Percentiles rank a stretch among this genome's conserved stretches.
Evolutionary conservation across 31 red algal genomes (phyloP).

Genomic region (Asparagopsis taxiformis): DNA sequence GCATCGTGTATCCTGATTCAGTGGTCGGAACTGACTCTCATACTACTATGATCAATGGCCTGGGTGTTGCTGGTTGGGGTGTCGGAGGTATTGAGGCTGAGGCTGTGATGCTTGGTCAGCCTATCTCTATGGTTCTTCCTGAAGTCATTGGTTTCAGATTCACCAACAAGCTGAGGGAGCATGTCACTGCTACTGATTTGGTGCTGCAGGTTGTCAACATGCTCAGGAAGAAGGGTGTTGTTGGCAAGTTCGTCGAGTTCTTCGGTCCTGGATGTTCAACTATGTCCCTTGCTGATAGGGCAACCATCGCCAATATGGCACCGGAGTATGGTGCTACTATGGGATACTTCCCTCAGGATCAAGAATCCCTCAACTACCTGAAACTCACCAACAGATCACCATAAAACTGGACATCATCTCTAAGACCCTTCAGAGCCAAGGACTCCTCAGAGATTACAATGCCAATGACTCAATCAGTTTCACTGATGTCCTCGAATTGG

Average conservation of each 20-base stretch:
- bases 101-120: slow-evolving; percentile 5
- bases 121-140: background rate
- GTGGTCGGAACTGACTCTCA: slow-evolving; percentile 7
- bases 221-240: background rate
- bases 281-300: background rate
- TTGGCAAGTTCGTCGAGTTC: slow-evolving; percentile 10
- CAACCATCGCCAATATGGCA: slow-evolving; percentile 6
- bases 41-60: slow-evolving; percentile 9
- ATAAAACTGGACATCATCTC: too few species aligned
- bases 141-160: slow-evolving; percentile 11
- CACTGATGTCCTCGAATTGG: too few species aligned
- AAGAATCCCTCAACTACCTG: too few species aligned
- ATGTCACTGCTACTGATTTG: background rate
- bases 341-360: background rate
- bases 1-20: slow-evolving; percentile 1
- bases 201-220: slow-evolving; percentile 4
- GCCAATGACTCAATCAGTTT: too few species aligned
- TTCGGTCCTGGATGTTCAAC: background rate
- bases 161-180: background rate
- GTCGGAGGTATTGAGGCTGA: slow-evolving; percentile 12
- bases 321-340: slow-evolving; percentile 9
- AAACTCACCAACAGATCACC: too few species aligned
- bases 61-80: slow-evolving; percentile 7
- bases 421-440: too few species aligned
- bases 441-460: too few species aligned